Conservation (phyloP, 1,284 basidiomycete species). For the Gymnopus androsaceus region DNA sequence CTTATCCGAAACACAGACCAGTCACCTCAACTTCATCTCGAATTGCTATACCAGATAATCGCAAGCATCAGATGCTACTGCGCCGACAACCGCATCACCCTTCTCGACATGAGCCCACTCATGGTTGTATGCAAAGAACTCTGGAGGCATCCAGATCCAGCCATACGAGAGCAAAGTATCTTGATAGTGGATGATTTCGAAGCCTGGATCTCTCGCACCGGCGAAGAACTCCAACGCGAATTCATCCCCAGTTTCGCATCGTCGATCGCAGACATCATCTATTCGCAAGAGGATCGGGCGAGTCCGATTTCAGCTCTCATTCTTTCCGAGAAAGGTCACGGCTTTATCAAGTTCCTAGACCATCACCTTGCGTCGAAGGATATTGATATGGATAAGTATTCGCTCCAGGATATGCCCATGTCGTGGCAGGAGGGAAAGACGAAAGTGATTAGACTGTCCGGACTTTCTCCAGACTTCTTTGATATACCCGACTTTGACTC, state of each 20-base stretch:
- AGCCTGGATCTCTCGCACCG: slow-evolving; percentile 13
- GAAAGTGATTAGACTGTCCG: slow-evolving; percentile 13
- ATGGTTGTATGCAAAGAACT: slow-evolving; percentile 14
- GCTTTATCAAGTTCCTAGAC: slow-evolving; percentile 14
- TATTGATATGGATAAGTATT: slow-evolving; percentile 16
- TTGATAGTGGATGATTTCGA: slow-evolving; percentile 14
- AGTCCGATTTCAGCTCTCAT: slow-evolving; percentile 15
- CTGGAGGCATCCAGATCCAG: slow-evolving; percentile 13
- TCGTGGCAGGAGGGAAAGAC: slow-evolving; percentile 16
- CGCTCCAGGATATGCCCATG: slow-evolving; percentile 15
- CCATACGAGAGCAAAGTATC: slow-evolving; percentile 11
- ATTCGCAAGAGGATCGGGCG: slow-evolving; percentile 9
- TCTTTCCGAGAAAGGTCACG: slow-evolving; percentile 10
- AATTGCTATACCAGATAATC: slow-evolving; percentile 16
- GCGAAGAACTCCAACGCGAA: slow-evolving; percentile 10
- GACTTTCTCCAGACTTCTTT: slow-evolving; percentile 13
- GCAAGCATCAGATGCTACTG: slow-evolving; percentile 11
- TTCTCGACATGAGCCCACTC: slow-evolving; percentile 17
- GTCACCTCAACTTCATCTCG: slow-evolving; percentile 8
- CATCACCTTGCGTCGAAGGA: slow-evolving; percentile 6
- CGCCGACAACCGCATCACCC: slow-evolving; percentile 14
- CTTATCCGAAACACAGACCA: background rate
- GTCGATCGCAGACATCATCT: slow-evolving; percentile 15
- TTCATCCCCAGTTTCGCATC: slow-evolving; percentile 15
- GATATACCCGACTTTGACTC: slow-evolving; percentile 1